Conservation (phyloP, 2,329 filamentous ascomycete genomes). For the Plenodomus tracheiphilus region DNA sequence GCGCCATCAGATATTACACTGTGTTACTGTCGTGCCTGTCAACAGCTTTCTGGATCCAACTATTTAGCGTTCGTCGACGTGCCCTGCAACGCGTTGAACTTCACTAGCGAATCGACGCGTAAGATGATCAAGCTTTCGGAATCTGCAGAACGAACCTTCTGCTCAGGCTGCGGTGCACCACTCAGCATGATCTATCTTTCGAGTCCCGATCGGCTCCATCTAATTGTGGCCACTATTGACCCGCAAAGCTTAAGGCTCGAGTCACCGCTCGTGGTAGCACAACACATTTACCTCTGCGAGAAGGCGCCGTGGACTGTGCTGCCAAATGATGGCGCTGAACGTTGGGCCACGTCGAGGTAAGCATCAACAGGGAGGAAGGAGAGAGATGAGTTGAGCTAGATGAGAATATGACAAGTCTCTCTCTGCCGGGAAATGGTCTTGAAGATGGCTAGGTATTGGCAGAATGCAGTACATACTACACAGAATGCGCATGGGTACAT, state of each 20-base stretch:
- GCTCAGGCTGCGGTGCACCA: slow-evolving; percentile 52
- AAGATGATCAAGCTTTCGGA: slow-evolving; percentile 44
- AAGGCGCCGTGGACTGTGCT: slow-evolving; percentile 37
- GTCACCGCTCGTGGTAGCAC: slow-evolving; percentile 27
- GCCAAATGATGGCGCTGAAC: slow-evolving; percentile 33
- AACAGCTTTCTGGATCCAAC: slow-evolving; percentile 52
- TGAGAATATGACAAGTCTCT: too few relatives aligned
- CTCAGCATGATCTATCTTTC: slow-evolving; percentile 50
- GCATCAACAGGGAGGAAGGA: slow-evolving; percentile 7
- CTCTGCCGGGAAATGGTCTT: too few relatives aligned
- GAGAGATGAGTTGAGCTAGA: background rate
- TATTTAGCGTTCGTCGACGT: slow-evolving; percentile 51
- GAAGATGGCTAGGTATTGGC: too few relatives aligned
- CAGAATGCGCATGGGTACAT: too few relatives aligned
- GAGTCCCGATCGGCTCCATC: slow-evolving; percentile 31
- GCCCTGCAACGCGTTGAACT: slow-evolving; percentile 39
- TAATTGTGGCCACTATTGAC: slow-evolving; percentile 51
- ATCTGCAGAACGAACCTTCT: slow-evolving; percentile 50
- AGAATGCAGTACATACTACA: too few relatives aligned
- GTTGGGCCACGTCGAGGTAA: slow-evolving; percentile 22
- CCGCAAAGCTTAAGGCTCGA: slow-evolving; percentile 42
- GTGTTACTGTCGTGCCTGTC: slow-evolving; percentile 56
- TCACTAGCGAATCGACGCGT: slow-evolving; percentile 32
- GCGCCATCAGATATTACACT: slow-evolving; percentile 43
- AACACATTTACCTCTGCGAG: slow-evolving; percentile 53